These are phyloP conservation scores for Trichoderma brevicompactum DNA, from an alignment of 2,329 filamentous ascomycete species.

Conservation along the genomic window DNA sequence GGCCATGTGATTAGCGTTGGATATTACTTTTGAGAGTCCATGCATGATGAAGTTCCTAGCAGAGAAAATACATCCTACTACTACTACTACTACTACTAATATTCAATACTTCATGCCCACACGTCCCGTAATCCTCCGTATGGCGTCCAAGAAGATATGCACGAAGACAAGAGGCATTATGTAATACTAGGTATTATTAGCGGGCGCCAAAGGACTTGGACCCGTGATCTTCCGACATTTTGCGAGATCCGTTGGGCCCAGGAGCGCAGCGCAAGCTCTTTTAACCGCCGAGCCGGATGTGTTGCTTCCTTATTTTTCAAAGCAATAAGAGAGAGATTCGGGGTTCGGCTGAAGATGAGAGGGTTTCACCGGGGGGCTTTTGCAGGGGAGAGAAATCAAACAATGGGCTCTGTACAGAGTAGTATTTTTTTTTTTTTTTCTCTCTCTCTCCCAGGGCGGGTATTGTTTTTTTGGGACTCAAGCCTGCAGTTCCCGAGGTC, in stretches of 20 bases:
- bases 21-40: neutral
- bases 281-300: neutral
- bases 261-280: neutral
- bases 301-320: too few species aligned
- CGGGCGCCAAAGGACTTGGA: neutral
- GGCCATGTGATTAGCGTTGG: neutral
- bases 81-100: too few species aligned
- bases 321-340: too few species aligned
- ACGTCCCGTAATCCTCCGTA: neutral
- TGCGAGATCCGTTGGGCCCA: neutral
- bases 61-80: too few species aligned
- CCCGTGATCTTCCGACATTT: conserved; percentile 20
- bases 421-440: neutral
- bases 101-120: neutral
- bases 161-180: conserved; percentile 1
- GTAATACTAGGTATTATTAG: conserved; percentile 13
- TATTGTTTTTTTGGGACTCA: neutral
- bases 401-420: neutral
- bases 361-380: conserved; percentile 2
- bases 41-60: neutral
- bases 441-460: too few species aligned
- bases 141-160: neutral
- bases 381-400: neutral
- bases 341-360: neutral
- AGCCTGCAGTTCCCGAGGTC: conserved; percentile 39